Evolutionary conservation across 768 basidiomycete genomes (phyloP), one percentile per base, ranked within the genome.

Genomic region (Hebeloma cylindrosporum): DNA sequence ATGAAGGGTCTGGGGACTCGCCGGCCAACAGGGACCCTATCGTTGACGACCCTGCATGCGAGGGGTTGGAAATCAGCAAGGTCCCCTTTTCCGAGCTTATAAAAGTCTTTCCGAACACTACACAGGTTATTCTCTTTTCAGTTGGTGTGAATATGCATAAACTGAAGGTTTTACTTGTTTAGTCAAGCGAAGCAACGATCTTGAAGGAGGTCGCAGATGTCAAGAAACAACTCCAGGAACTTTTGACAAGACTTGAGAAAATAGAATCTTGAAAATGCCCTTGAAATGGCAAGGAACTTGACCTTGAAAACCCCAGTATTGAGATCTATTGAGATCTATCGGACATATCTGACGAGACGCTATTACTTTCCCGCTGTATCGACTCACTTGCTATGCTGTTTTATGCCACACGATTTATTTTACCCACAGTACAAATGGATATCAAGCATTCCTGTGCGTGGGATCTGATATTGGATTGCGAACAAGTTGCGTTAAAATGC

Each of bases 101-200:
- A 48, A 79, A 80, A 62, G 72, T 65, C 39, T 84, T 93, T 64
- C 91, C 90, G 4, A 79, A 91, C 60, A 83, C 80, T 27, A 64
- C 73, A 27, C 75, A 82, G 68, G 89, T 88, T 51, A 50, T 81
- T 63, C n/a, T 38, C 9, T 23, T 43, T 9, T 22, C 39, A 10
- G n/a, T 27, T 37, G 25, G 17, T 16, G 20, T 36, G 17, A 25
- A 28, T 20, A 2, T 9, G 9, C 3, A 18, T 22, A 6, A 14
- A 3, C 1, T 16, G 27, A 17, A 36, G 20, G 4, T 33, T 27
- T 38, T 30, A 25, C 21, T 7, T 17, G 22, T 51, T 9, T 45
- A 91, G 88, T 88, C 87, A 43, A 79, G 75, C 49, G 89, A 91
- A 62, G 72, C 75, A 2, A 72, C 77, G 6, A 77, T 91, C 47